phyloP scores from a whole-genome alignment of 805 yeast genomes.

The Candida silvicultrix region DNA sequence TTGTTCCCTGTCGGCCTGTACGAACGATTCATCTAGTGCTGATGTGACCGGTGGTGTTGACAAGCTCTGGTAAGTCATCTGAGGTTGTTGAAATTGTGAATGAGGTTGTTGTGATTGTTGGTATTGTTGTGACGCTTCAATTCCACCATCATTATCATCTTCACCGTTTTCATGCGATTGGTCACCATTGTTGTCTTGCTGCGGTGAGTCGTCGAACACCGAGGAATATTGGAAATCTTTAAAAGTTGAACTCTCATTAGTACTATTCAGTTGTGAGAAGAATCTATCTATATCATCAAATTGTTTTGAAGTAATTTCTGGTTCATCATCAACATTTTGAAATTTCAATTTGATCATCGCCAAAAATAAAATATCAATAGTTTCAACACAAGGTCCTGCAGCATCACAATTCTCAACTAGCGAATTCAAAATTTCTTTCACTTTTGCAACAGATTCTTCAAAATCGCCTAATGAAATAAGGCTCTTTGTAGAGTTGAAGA shows the following conservation, averaged over 20 bases:
- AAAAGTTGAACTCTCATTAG: background rate
- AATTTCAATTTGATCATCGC: conserved; percentile 61
- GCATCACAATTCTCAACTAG: conserved; percentile 72
- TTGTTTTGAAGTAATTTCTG: conserved; percentile 5
- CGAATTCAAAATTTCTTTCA: conserved; percentile 52
- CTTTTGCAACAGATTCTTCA: conserved; percentile 40
- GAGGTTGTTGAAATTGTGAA: conserved; percentile 2
- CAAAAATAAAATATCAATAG: conserved; percentile 63
- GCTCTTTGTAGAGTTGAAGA: conserved; percentile 61
- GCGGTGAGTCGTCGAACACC: background rate
- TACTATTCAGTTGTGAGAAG: conserved; percentile 17
- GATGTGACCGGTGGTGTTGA: conserved; percentile 15
- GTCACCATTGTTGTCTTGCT: background rate
- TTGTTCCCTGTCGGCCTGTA: conserved; percentile 36
- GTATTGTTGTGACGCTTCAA: background rate
- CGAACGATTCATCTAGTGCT: background rate
- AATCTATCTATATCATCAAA: conserved; percentile 20
- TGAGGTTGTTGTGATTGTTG: background rate
- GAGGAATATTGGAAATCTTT: conserved; percentile 2
- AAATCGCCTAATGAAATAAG: conserved; percentile 40
- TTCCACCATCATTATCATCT: background rate
- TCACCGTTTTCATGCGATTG: background rate
- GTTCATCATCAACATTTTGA: background rate
- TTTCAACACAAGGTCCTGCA: conserved; percentile 63
- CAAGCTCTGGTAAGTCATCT: conserved; percentile 15